phyloP scores from a whole-genome alignment of 164 flowering plant genomes.

The Tinospora cordifolia region DNA sequence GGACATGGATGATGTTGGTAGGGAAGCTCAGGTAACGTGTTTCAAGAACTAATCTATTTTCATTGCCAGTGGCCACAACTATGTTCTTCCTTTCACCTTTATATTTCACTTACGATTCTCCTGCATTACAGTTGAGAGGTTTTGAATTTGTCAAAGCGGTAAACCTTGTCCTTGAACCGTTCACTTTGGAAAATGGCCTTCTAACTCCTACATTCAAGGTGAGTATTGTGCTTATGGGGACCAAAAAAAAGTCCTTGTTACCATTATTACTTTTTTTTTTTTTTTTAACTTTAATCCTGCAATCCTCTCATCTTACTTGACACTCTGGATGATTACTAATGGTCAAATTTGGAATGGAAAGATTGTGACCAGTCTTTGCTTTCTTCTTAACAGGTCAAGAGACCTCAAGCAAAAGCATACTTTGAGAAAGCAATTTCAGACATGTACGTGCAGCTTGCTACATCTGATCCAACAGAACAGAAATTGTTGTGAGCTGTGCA shows the following conservation, averaged over 20 bases:
- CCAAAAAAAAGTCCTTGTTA: not conserved
- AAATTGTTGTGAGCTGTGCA: constrained; percentile 10
- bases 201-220: constrained; percentile 94
- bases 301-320: too few species aligned
- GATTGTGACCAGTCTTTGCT: not conserved
- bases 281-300: too few species aligned
- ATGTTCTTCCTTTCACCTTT: not conserved
- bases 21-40: constrained; percentile 67
- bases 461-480: constrained; percentile 29
- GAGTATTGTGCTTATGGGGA: constrained; percentile 14
- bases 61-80: not conserved
- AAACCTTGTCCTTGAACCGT: constrained; percentile 72
- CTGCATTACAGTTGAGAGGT: constrained; percentile 66
- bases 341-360: too few species aligned
- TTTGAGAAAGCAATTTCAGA: constrained; percentile 62
- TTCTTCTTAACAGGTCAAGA: constrained; percentile 51
- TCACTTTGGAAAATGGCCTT: constrained; percentile 78
- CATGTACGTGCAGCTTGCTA: constrained; percentile 66
- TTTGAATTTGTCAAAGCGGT: constrained; percentile 90
- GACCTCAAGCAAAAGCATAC: constrained; percentile 88
- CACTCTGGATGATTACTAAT: too few species aligned
- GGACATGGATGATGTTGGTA: constrained; percentile 78
- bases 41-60: not conserved
- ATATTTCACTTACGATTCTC: not conserved
- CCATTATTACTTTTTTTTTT: not conserved